phyloP scores from a whole-genome alignment of 2,329 filamentous ascomycete species.

The Fonsecaea monophora region DNA sequence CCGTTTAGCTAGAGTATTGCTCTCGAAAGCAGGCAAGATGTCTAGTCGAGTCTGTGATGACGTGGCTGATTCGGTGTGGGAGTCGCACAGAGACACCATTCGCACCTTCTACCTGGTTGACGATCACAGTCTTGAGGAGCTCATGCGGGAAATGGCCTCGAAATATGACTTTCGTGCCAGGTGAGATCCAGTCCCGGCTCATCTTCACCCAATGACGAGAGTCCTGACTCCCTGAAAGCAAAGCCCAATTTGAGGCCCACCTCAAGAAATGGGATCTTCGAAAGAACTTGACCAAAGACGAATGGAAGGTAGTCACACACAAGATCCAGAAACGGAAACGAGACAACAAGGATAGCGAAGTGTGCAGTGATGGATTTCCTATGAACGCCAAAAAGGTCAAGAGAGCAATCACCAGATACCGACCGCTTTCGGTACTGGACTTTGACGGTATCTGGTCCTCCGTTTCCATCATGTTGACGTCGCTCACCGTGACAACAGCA shows the following conservation, averaged over 20 bases:
- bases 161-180: neutral
- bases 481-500: conserved; percentile 2
- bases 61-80: too few relatives aligned
- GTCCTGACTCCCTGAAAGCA: neutral
- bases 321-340: conserved; percentile 16
- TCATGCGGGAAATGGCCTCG: neutral
- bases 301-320: conserved; percentile 13
- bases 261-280: conserved; percentile 17
- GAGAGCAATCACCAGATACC: conserved; percentile 10
- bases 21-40: too few relatives aligned
- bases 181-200: neutral
- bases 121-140: neutral
- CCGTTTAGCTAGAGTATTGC: too few relatives aligned
- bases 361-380: conserved; percentile 7
- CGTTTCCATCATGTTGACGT: neutral
- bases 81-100: neutral
- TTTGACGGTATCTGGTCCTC: neutral
- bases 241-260: conserved; percentile 15
- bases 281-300: conserved; percentile 21
- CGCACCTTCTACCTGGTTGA: neutral
- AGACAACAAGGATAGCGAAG: conserved; percentile 20
- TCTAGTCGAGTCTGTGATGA: too few relatives aligned
- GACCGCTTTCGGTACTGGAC: neutral
- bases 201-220: too few relatives aligned
- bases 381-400: conserved; percentile 10